A percentile compares a stretch with the other conserved stretches of the same genome.
These are phyloP conservation scores for Polyplosphaeria fusca DNA, from an alignment of 495 filamentous ascomycete species.

Conservation along the genomic window DNA sequence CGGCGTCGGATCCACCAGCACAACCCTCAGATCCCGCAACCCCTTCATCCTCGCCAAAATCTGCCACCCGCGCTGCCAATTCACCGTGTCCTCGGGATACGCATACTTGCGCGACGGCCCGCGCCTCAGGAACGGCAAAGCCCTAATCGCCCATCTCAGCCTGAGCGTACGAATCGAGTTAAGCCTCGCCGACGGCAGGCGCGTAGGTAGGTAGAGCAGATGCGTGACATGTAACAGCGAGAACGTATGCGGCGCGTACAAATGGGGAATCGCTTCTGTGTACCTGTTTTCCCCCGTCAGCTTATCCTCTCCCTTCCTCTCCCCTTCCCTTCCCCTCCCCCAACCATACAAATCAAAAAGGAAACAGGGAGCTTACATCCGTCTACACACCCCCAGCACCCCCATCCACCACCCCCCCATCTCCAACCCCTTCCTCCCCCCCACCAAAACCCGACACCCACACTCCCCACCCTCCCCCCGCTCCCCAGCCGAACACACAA, in stretches of 20 bases:
- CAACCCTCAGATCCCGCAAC: constrained; percentile 22
- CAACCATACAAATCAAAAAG: background rate
- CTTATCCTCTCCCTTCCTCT: background rate
- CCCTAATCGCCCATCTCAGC: constrained; percentile 27
- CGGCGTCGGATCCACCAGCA: constrained; percentile 19
- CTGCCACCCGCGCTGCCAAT: constrained; percentile 24
- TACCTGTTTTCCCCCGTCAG: constrained; percentile 6
- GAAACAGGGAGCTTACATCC: constrained; percentile 13
- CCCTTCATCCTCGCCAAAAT: constrained; percentile 17
- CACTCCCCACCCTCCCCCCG: constrained; percentile 16
- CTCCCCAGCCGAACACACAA: constrained; percentile 28
- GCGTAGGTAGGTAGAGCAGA: constrained; percentile 28
- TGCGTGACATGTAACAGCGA: constrained; percentile 27
- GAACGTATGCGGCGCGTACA: constrained; percentile 28
- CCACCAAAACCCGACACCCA: constrained; percentile 19
- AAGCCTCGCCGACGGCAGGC: constrained; percentile 14
- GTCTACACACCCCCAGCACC: constrained; percentile 14
- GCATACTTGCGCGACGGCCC: background rate
- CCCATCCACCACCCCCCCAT: background rate
- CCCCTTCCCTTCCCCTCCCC: background rate
- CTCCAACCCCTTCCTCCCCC: constrained; percentile 3
- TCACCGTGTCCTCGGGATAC: constrained; percentile 29
- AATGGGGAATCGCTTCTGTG: constrained; percentile 19
- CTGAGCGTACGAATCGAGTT: constrained; percentile 25
- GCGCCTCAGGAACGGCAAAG: constrained; percentile 23